Conservation (phyloP, 2,329 filamentous ascomycete genomes). For the Alternaria triticina region DNA sequence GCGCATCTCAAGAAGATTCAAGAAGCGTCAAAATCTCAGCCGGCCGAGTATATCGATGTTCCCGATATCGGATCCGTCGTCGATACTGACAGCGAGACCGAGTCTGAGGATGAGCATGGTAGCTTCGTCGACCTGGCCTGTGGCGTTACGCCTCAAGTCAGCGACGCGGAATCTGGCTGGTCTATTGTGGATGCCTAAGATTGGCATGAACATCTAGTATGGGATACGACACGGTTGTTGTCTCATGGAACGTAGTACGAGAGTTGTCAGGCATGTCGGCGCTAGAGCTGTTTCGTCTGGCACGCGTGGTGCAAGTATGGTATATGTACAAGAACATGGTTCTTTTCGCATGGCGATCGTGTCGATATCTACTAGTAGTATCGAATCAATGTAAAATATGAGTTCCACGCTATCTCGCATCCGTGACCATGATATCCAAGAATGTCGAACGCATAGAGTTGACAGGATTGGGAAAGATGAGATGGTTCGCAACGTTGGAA, state of each 20-base stretch:
- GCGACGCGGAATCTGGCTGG: slow-evolving; percentile 11
- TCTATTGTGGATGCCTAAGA: slow-evolving; percentile 7
- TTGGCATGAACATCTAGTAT: not conserved
- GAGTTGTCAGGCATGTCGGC: not conserved
- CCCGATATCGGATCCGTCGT: not conserved
- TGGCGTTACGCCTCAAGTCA: slow-evolving; percentile 5
- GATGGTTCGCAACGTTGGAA: not conserved
- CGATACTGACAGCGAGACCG: not conserved
- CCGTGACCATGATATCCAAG: not conserved
- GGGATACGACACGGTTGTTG: not conserved
- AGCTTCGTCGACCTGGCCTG: slow-evolving; percentile 7
- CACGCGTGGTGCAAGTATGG: not conserved
- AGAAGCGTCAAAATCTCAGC: not conserved
- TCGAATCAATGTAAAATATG: not conserved
- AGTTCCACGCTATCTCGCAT: not conserved
- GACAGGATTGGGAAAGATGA: too few species aligned
- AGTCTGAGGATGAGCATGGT: slow-evolving; percentile 7
- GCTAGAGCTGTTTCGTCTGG: not conserved
- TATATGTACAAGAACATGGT: not conserved
- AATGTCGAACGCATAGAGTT: too few species aligned
- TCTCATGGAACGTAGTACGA: not conserved
- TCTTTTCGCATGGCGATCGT: not conserved
- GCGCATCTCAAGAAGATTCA: not conserved
- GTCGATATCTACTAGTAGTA: not conserved
- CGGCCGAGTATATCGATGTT: not conserved